These are phyloP conservation scores for Rostrohypoxylon terebratum DNA, from an alignment of 495 filamentous ascomycete species.

Conservation along the genomic window DNA sequence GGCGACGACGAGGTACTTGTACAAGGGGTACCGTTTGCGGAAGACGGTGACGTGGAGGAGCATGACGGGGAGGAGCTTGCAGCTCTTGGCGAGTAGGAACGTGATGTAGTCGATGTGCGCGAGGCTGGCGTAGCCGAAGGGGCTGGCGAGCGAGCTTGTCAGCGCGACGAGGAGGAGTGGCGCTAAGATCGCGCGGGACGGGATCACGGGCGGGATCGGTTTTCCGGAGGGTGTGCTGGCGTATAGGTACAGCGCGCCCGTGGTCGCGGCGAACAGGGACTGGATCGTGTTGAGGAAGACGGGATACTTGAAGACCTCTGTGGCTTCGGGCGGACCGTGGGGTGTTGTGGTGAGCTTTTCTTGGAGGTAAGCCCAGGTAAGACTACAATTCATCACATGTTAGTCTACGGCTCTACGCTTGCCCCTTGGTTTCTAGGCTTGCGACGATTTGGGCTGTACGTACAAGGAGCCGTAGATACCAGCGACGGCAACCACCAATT, in stretches of 20 bases:
- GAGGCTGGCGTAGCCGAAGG: conserved; percentile 94
- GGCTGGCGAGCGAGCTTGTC: conserved; percentile 86
- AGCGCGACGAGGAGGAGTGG: conserved; percentile 89
- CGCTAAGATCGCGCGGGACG: conserved; percentile 73
- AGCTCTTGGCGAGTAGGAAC: conserved; percentile 96
- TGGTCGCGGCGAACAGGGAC: conserved; percentile 85
- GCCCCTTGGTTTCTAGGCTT: background rate
- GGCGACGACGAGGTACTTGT: conserved; percentile 94
- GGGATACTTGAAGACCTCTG: conserved; percentile 87
- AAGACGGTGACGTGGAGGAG: conserved; percentile 93
- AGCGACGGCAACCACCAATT: conserved; percentile 86
- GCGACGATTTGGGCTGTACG: conserved; percentile 47
- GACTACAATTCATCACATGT: conserved; percentile 63
- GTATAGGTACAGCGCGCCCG: conserved; percentile 83
- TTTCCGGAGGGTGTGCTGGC: conserved; percentile 67
- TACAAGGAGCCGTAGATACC: conserved; percentile 98
- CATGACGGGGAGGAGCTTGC: conserved; percentile 98
- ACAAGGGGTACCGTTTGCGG: conserved; percentile 88
- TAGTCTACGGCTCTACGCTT: background rate
- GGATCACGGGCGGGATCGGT: conserved; percentile 76
- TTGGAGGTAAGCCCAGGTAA: conserved; percentile 96
- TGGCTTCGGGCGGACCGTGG: conserved; percentile 70
- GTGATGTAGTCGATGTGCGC: conserved; percentile 98
- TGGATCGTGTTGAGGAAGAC: conserved; percentile 97
- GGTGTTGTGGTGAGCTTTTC: conserved; percentile 97